A percentile compares a stretch with the other conserved stretches of the same genome.
phyloP scores from a whole-genome alignment of 2,329 filamentous ascomycete species.

The Didymosphaeria variabile region DNA sequence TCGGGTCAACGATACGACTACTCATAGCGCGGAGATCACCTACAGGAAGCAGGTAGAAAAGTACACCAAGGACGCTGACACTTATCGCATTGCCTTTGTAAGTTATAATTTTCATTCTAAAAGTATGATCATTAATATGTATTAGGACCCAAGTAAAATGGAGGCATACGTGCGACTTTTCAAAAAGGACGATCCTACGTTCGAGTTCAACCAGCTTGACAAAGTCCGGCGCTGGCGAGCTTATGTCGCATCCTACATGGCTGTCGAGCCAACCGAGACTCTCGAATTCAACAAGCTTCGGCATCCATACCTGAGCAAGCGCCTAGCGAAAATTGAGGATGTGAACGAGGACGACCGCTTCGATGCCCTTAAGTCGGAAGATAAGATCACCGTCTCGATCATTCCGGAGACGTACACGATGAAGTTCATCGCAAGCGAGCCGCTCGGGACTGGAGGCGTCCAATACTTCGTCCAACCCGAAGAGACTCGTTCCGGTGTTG shows the following conservation, averaged over 20 bases:
- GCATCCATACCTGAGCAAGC: slow-evolving; percentile 55
- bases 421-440: slow-evolving; percentile 54
- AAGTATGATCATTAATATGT: slow-evolving; percentile 43
- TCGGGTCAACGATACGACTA: slow-evolving; percentile 83
- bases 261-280: slow-evolving; percentile 78
- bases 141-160: slow-evolving; percentile 67
- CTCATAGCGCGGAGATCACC: slow-evolving; percentile 87
- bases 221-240: slow-evolving; percentile 81
- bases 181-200: slow-evolving; percentile 80
- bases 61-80: slow-evolving; percentile 88
- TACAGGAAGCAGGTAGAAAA: slow-evolving; percentile 93
- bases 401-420: slow-evolving; percentile 54
- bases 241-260: slow-evolving; percentile 92
- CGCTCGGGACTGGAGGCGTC: slow-evolving; percentile 39
- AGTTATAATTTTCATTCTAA: slow-evolving; percentile 54
- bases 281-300: slow-evolving; percentile 46
- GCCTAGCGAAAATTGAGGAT: slow-evolving; percentile 47
- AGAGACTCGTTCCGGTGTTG: slow-evolving; percentile 44
- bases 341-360: slow-evolving; percentile 41
- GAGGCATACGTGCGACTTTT: slow-evolving; percentile 82
- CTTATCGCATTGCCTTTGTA: slow-evolving; percentile 92
- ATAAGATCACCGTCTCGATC: slow-evolving; percentile 57
- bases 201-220: slow-evolving; percentile 77
- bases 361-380: slow-evolving; percentile 45
- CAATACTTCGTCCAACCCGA: slow-evolving; percentile 54